phyloP scores from a whole-genome alignment of 1,284 basidiomycete genomes.

The Moesziomyces sp. region DNA sequence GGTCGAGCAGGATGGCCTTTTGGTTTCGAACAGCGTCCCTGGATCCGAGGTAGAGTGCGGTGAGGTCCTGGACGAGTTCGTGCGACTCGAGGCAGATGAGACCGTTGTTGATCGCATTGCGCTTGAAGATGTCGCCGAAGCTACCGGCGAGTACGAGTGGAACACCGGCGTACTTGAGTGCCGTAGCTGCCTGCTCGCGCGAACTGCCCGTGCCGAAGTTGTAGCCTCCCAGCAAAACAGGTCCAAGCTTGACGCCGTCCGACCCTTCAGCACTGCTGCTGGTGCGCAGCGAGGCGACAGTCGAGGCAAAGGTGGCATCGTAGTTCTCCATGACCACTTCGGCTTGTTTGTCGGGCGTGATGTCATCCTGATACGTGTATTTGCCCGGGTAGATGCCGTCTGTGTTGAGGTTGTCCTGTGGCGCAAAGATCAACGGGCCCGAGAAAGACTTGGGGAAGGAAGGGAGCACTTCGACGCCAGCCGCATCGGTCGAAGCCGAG shows the following conservation, averaged over 20 bases:
- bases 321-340: constrained; percentile 98
- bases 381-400: constrained; percentile 99
- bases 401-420: constrained; percentile 97
- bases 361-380: constrained; percentile 99
- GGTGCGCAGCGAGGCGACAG: constrained; percentile 75
- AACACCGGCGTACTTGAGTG: constrained; percentile 91
- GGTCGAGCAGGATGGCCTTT: constrained; percentile 56
- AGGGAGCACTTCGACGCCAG: constrained; percentile 50
- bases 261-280: constrained; percentile 9
- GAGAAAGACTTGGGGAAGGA: constrained; percentile 81
- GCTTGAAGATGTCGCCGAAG: constrained; percentile 99
- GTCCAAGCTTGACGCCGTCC: constrained; percentile 69
- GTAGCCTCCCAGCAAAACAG: constrained; percentile 89
- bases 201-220: constrained; percentile 99
- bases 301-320: constrained; percentile 84
- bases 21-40: constrained; percentile 75
- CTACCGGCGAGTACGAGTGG: constrained; percentile 94
- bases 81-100: constrained; percentile 94
- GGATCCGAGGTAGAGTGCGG: constrained; percentile 74
- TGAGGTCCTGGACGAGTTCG: constrained; percentile 86
- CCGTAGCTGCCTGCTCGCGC: constrained; percentile 98
- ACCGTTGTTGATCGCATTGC: constrained; percentile 98
- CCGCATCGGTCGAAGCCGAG: constrained; percentile 42
- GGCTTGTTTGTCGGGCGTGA: constrained; percentile 91
- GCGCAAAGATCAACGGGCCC: constrained; percentile 88